Evolutionary conservation across 495 filamentous ascomycete genomes (phyloP), one percentile per base, ranked within the genome.

Genomic region (Penicillium soppii): DNA sequence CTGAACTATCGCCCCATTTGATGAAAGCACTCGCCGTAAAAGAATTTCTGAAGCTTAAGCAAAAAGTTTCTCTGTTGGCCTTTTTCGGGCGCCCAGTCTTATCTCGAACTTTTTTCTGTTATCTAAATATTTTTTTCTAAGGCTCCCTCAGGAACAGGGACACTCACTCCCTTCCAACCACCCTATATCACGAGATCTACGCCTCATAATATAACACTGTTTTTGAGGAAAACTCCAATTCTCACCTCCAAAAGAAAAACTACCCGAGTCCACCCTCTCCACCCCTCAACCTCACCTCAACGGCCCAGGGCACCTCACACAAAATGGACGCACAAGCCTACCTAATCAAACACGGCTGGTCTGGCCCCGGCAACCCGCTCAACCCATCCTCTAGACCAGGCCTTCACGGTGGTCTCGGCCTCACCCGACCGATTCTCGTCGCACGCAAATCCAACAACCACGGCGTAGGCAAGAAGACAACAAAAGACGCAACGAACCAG

Each of bases 341-440:
- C 64, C 83, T 92, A 52, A 82, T 82, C 52, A 78, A 80, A 61
- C 86, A 89, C 73, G 89, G 89, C 56, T 92, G 89, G 89, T 81
- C 81, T 52, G 89, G 89, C 53, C 77, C 80, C 22, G 89, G 89
- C 57, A 83, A 87, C 67, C 81, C 87, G 0, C 78, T 92, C 8
- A 85, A 91, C 63, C 79, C 85, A 9, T 82, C 82, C 39, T 68
- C 72, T 67, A 83, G 52, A 64, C 87, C 49, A 65, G 85, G 79
- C 16, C 75, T 79, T 7, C 71, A 77, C 73, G 79, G 81, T 60
- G 72, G 74, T 21, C 83, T 80, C 26, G 88, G 88, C 22, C 78
- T 92, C 7, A 77, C 79, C 10, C 80, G 79, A 48, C 88, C 88
- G 7, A 69, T 92, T 21, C 79, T 88, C 35, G 75, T 91, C 22